Base-by-base conservation (phyloP, 371 early-diverging fungal genomes). In the Mortierella sp. region DNA sequence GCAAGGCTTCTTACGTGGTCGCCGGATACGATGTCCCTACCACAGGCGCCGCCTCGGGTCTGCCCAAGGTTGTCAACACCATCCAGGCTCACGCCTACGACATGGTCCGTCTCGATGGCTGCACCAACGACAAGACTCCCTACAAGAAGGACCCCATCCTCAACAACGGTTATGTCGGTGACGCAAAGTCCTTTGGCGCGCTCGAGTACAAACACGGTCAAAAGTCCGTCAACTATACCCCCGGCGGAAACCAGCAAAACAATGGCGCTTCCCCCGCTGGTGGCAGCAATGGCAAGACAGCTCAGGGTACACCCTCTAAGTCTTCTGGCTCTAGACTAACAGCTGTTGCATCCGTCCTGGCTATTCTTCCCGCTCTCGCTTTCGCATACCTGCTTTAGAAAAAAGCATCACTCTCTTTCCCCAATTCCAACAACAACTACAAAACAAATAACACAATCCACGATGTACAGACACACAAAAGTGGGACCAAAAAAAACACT, bases 61-160 rank as follows among this genome's bases (percentile, higher is more conserved):
- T 90, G 21, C 88, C 89, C 50, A 88, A 91, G 78, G 85, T 90
- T 42, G 78, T 92, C 55, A 90, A 91, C 50, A 81, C 89, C 0
- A 90, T 92, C 73, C 80, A 90, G 28, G 79, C 89, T 21, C 81
- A 90, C 68, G 91, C 91, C 8, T 92, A 92, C 60, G 91, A 88
- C 60, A 89, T 92, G 91, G 92, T 92, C n/a, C 89, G 92, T 24
- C 72, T 92, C 72, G 93, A 92, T 74, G 92, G 92, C 6, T 92
- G 93, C 76, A 63, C 90, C 11, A 90, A 91, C 55, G 92, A 92
- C 78, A 83, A 89, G 60, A 82, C 88, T 1, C 93, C 92, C 6
- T 92, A 92, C 75, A 91, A 91, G 83, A 83, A 90, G 79, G 78
- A 75, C 31, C 80, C 82, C 16, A 79, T 81, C 55, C 45, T 75